phyloP scores from a whole-genome alignment of 495 filamentous ascomycete genomes.

The Trichoderma virens region DNA sequence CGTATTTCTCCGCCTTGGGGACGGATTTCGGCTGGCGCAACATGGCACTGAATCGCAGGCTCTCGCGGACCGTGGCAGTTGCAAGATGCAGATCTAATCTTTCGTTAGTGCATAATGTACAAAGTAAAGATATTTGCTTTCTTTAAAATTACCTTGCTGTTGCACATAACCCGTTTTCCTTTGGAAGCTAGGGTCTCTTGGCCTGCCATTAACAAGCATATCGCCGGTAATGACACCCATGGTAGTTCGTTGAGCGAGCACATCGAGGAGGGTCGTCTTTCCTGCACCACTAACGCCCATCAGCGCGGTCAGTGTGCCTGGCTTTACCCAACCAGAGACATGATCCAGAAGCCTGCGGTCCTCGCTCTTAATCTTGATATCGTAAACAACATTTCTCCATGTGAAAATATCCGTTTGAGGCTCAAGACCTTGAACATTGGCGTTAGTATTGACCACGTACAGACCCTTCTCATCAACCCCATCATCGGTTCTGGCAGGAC shows the following conservation, averaged over 20 bases:
- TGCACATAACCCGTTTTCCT: constrained; percentile 85
- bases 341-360: constrained; percentile 47
- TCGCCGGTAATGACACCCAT: constrained; percentile 63
- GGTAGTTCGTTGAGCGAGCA: constrained; percentile 50
- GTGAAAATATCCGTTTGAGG: constrained; percentile 43
- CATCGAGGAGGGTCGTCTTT: constrained; percentile 61
- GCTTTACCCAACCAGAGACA: constrained; percentile 60
- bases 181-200: constrained; percentile 64
- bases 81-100: constrained; percentile 61
- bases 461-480: constrained; percentile 31
- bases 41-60: constrained; percentile 59
- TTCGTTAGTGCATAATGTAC: background rate
- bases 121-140: background rate
- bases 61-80: constrained; percentile 70
- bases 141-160: constrained; percentile 58
- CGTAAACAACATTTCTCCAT: constrained; percentile 57
- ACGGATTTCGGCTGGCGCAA: constrained; percentile 59
- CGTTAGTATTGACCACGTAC: constrained; percentile 10
- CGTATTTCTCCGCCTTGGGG: constrained; percentile 54
- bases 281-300: constrained; percentile 65
- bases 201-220: constrained; percentile 64
- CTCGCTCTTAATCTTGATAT: constrained; percentile 50
- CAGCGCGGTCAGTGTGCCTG: constrained; percentile 60
- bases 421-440: background rate
- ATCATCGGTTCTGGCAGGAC: constrained; percentile 45